Evolutionary conservation across 1,284 basidiomycete species (phyloP).

Genomic region (Ustilago loliicola): DNA sequence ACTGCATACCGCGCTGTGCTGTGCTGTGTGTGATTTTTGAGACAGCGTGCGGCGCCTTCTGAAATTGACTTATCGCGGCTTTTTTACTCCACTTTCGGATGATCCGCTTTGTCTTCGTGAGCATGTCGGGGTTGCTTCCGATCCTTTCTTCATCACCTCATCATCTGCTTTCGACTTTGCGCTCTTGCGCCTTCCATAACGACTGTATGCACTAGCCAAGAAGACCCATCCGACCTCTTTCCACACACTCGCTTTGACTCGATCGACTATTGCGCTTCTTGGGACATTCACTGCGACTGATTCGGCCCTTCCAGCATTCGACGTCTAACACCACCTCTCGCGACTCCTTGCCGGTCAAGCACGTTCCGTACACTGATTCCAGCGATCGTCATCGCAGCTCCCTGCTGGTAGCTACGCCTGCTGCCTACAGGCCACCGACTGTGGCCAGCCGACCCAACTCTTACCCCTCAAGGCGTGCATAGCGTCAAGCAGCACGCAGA

Average conservation of each 20-base stretch:
- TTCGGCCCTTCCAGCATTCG: not conserved
- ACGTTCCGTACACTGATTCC: not conserved
- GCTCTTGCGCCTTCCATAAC: not conserved
- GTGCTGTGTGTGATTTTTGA: slow-evolving; percentile 8
- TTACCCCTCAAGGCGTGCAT: not conserved
- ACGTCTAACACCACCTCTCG: not conserved
- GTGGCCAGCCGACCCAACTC: not conserved
- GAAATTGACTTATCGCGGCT: not conserved
- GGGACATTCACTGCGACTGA: not conserved
- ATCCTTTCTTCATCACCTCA: slow-evolving; percentile 9
- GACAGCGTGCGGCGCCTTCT: not conserved
- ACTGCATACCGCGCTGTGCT: not conserved
- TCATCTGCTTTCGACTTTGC: not conserved
- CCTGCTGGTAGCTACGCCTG: not conserved
- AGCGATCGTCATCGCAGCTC: not conserved
- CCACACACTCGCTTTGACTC: not conserved
- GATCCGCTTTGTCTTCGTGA: slow-evolving; percentile 15
- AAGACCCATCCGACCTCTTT: not conserved
- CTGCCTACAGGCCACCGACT: not conserved
- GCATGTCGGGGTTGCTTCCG: slow-evolving; percentile 34
- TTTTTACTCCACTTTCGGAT: slow-evolving; percentile 40
- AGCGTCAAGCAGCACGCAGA: slow-evolving; percentile 11
- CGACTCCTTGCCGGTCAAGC: not conserved
- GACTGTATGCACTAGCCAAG: slow-evolving; percentile 1
- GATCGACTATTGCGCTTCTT: not conserved